phyloP scores from a whole-genome alignment of 1,284 basidiomycete genomes.

The Cronartium quercuum region DNA sequence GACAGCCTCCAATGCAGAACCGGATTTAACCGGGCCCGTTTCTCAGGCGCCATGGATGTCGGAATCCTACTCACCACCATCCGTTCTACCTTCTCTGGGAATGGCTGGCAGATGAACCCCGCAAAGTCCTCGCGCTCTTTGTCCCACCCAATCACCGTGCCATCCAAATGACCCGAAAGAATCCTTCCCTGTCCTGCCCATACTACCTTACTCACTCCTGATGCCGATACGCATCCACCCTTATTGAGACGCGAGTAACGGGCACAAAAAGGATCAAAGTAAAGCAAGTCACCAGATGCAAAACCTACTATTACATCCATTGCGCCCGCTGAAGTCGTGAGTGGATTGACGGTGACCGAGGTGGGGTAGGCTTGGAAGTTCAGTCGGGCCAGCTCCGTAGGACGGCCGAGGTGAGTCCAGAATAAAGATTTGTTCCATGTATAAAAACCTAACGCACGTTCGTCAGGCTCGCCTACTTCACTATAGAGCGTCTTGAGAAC shows the following conservation, averaged over 20 bases:
- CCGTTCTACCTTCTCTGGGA: constrained; percentile 3
- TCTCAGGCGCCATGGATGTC: not conserved
- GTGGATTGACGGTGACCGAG: constrained; percentile 75
- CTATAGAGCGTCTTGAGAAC: constrained; percentile 40
- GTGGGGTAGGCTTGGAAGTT: constrained; percentile 80
- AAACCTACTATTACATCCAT: constrained; percentile 91
- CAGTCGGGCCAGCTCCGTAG: constrained; percentile 73
- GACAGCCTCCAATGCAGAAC: constrained; percentile 29
- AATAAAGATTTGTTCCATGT: constrained; percentile 45
- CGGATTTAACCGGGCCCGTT: constrained; percentile 21
- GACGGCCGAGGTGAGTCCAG: constrained; percentile 38
- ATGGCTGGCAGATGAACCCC: constrained; percentile 8
- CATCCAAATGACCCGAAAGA: constrained; percentile 26
- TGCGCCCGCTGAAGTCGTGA: constrained; percentile 67
- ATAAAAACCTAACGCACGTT: constrained; percentile 40
- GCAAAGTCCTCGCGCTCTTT: constrained; percentile 28
- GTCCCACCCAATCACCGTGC: constrained; percentile 28
- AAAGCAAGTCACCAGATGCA: constrained; percentile 81
- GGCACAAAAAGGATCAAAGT: constrained; percentile 56
- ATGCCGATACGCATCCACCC: constrained; percentile 44
- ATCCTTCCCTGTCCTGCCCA: constrained; percentile 43
- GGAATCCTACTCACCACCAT: constrained; percentile 12
- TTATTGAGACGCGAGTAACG: constrained; percentile 49
- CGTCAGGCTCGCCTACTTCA: not conserved
- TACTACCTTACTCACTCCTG: constrained; percentile 46